Percentiles rank a stretch among this genome's conserved stretches.
phyloP scores from a whole-genome alignment of 768 basidiomycete species.

The Termitomyces sp. region DNA sequence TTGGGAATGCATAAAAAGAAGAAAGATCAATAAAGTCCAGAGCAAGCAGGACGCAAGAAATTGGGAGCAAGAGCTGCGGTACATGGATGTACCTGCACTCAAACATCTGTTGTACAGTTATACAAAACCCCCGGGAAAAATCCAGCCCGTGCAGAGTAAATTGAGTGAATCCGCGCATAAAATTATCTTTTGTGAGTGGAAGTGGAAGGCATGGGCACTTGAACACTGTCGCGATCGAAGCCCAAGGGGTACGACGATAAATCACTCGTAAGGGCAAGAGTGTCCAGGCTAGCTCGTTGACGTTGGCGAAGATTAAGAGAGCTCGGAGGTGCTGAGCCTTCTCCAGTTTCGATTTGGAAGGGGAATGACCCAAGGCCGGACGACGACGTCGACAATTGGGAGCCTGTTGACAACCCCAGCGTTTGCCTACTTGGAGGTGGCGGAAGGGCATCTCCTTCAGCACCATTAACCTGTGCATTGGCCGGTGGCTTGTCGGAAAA shows the following conservation, averaged over 20 bases:
- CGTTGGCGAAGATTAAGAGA: constrained; percentile 47
- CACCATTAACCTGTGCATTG: constrained; percentile 11
- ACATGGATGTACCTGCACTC: constrained; percentile 5
- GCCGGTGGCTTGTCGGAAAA: constrained; percentile 23
- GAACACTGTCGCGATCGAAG: constrained; percentile 52
- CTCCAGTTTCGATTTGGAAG: constrained; percentile 78
- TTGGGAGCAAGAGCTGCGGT: constrained; percentile 1
- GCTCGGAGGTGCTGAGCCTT: constrained; percentile 26
- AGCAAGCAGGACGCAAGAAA: neutral
- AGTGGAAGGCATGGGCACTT: constrained; percentile 19
- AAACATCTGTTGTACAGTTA: constrained; percentile 15
- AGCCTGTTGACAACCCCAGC: constrained; percentile 70
- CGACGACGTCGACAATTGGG: constrained; percentile 72
- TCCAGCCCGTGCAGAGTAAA: constrained; percentile 11
- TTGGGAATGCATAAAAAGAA: constrained; percentile 1
- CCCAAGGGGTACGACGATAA: constrained; percentile 79
- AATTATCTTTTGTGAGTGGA: constrained; percentile 14
- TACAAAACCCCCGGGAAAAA: constrained; percentile 10
- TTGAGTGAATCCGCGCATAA: constrained; percentile 3
- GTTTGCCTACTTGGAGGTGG: constrained; percentile 56
- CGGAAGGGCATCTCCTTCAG: constrained; percentile 28
- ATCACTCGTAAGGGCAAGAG: constrained; percentile 77
- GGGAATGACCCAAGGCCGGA: constrained; percentile 83
- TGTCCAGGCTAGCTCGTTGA: constrained; percentile 80
- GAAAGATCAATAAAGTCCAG: neutral